These are phyloP conservation scores for Venturia pyrina DNA, from an alignment of 2,329 filamentous ascomycete species.

Conservation along the genomic window DNA sequence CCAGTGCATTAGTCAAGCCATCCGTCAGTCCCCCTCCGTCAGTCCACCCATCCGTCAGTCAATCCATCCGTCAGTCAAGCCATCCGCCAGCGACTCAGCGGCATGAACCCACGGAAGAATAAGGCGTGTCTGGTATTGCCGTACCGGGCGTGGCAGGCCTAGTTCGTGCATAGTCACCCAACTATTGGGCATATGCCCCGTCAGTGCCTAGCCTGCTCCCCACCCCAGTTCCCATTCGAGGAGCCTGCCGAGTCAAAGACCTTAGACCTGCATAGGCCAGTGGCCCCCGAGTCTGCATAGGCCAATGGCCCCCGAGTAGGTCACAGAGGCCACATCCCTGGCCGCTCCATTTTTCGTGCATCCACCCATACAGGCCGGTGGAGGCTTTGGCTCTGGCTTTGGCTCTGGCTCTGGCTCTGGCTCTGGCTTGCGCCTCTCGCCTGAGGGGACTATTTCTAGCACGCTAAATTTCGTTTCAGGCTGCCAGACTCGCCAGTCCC, in stretches of 20 bases:
- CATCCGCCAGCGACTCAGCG: background rate
- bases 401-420: too few relatives aligned
- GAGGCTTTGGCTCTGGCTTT: background rate
- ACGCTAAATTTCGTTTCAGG: background rate
- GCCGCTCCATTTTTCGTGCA: background rate
- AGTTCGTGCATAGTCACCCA: background rate
- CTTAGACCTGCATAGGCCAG: background rate
- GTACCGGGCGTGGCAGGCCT: background rate
- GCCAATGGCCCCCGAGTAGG: background rate
- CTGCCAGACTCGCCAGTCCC: background rate
- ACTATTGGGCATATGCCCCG: background rate
- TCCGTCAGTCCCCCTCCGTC: too few relatives aligned
- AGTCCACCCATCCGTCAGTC: too few relatives aligned
- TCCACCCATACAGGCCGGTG: background rate
- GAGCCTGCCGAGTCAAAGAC: background rate
- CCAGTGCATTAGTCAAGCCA: too few relatives aligned
- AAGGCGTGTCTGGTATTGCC: background rate
- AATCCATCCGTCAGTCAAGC: background rate
- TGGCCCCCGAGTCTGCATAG: too few relatives aligned
- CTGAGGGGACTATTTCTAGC: background rate
- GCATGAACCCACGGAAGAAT: background rate
- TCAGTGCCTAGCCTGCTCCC: background rate
- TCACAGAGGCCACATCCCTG: background rate
- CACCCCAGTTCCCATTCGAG: background rate
- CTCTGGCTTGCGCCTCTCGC: background rate